Evolutionary conservation across 129 eudicot genomes (phyloP).

Genomic region (Dittrichia graveolens): DNA sequence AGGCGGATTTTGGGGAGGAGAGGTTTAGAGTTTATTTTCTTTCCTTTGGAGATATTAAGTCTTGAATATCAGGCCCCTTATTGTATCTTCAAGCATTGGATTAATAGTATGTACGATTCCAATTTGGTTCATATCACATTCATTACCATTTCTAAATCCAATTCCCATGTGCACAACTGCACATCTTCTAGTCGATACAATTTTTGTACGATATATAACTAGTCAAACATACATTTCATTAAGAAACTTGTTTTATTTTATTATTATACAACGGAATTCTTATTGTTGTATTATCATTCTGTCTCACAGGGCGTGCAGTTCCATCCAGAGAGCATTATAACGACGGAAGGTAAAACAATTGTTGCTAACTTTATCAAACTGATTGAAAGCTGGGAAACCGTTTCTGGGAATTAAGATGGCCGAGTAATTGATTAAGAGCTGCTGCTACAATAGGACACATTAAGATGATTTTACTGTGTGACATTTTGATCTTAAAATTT

Average conservation of each 20-base stretch:
- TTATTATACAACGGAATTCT: background rate
- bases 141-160: too few species aligned
- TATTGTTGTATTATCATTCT: background rate
- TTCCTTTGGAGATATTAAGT: too few species aligned
- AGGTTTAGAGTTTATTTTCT: too few species aligned
- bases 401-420: conserved; percentile 37
- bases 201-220: too few species aligned
- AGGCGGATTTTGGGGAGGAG: too few species aligned
- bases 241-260: background rate
- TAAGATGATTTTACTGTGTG: background rate
- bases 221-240: background rate
- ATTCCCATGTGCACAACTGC: too few species aligned
- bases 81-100: too few species aligned
- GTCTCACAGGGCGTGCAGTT: conserved; percentile 81
- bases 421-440: conserved; percentile 6
- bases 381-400: conserved; percentile 63
- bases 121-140: too few species aligned
- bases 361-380: conserved; percentile 67
- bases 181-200: too few species aligned
- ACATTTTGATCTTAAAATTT: conserved; percentile 18
- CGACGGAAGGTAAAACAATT: conserved; percentile 70
- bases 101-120: too few species aligned
- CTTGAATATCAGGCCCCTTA: too few species aligned
- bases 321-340: conserved; percentile 95
- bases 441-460: background rate